A percentile compares a stretch with the other conserved stretches of the same genome.
These are phyloP conservation scores for Triticum aestivum DNA, from an alignment of 176 grass and related monocot genomes.

Conservation along the genomic window DNA sequence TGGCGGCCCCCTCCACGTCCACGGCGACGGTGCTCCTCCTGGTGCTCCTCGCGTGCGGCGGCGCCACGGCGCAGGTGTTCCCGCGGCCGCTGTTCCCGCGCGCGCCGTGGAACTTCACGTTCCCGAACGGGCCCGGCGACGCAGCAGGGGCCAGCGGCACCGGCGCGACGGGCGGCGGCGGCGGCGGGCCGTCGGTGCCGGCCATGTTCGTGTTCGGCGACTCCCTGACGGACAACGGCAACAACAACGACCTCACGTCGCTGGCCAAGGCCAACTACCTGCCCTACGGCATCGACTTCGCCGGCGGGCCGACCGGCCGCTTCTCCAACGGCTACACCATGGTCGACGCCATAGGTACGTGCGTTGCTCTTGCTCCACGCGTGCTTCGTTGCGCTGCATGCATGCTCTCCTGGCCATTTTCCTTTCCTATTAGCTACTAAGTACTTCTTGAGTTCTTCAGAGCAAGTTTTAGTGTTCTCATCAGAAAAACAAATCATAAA, in stretches of 20 bases:
- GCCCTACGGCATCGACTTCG: slow-evolving; percentile 95
- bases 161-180: neutral
- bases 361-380: neutral
- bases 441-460: neutral
- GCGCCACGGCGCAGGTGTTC: slow-evolving; percentile 37
- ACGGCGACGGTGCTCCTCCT: neutral
- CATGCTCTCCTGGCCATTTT: neutral
- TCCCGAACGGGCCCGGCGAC: slow-evolving; percentile 39
- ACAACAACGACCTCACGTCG: slow-evolving; percentile 83
- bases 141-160: neutral
- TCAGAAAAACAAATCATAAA: neutral
- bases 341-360: slow-evolving; percentile 63
- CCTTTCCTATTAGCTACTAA: neutral
- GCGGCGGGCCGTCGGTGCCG: slow-evolving; percentile 15
- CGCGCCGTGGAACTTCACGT: slow-evolving; percentile 48
- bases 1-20: slow-evolving; percentile 6
- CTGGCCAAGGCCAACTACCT: slow-evolving; percentile 91
- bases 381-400: neutral
- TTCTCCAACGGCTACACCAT: slow-evolving; percentile 99
- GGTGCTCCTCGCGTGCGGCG: slow-evolving; percentile 1
- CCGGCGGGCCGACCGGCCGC: slow-evolving; percentile 70
- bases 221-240: slow-evolving; percentile 91
- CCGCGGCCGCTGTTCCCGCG: slow-evolving; percentile 38
- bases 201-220: slow-evolving; percentile 98
- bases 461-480: neutral